Evolutionary conservation across 106 monocot genomes (phyloP).

Genomic region (Allium sativum): DNA sequence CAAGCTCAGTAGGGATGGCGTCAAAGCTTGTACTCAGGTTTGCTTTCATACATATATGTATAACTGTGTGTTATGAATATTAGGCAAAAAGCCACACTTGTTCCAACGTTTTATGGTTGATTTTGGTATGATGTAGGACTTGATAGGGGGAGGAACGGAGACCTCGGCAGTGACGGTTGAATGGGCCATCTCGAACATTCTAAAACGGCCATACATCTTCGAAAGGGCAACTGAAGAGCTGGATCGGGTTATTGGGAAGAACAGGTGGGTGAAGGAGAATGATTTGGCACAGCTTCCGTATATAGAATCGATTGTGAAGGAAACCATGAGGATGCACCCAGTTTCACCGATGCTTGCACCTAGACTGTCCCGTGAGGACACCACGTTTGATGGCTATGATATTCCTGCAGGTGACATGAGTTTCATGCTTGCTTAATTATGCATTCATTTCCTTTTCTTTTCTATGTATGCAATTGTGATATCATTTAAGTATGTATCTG

Average conservation of each 20-base stretch:
- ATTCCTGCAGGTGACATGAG: constrained; percentile 7
- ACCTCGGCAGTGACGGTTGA: constrained; percentile 51
- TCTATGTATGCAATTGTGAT: too few species aligned
- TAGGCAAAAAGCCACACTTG: background rate
- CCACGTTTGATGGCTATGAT: constrained; percentile 27
- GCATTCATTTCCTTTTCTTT: too few species aligned
- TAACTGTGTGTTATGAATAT: too few species aligned
- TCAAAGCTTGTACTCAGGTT: constrained; percentile 68
- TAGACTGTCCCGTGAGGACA: constrained; percentile 30
- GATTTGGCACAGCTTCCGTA: constrained; percentile 36
- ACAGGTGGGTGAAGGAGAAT: constrained; percentile 46
- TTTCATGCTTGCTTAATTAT: background rate
- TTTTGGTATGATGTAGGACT: constrained; percentile 14
- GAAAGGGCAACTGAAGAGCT: constrained; percentile 45
- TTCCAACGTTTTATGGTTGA: background rate
- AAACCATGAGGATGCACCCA: constrained; percentile 58
- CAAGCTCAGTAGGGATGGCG: constrained; percentile 36
- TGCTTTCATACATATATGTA: background rate
- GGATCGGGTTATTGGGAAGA: constrained; percentile 38
- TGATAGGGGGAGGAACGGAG: constrained; percentile 56
- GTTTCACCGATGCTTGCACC: constrained; percentile 46
- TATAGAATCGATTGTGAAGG: constrained; percentile 46
- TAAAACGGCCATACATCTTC: constrained; percentile 36
- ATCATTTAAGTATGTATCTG: too few species aligned
- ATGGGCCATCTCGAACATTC: constrained; percentile 58